These are phyloP conservation scores for Penicillium bialowiezense DNA, from an alignment of 495 filamentous ascomycete species.

Conservation along the genomic window DNA sequence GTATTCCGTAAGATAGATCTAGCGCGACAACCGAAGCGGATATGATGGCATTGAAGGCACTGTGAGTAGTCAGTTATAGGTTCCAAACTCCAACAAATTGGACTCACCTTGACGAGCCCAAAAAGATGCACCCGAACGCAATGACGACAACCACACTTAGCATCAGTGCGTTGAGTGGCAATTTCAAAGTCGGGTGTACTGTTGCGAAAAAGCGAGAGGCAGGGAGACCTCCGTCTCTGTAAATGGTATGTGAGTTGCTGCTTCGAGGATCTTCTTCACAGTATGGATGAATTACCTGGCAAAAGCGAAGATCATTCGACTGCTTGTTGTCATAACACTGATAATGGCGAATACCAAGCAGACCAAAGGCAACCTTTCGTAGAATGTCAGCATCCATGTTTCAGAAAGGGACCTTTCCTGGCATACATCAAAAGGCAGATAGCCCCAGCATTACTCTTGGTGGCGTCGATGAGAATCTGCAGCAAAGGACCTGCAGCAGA, in stretches of 20 bases:
- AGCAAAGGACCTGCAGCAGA: constrained; percentile 61
- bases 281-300: constrained; percentile 32
- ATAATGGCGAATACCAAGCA: constrained; percentile 68
- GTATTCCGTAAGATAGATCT: constrained; percentile 68
- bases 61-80: constrained; percentile 10
- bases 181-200: constrained; percentile 57
- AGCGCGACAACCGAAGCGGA: constrained; percentile 68
- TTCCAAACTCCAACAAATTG: too few relatives aligned
- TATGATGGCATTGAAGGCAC: constrained; percentile 60
- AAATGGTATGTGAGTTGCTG: not conserved
- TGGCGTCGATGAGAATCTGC: constrained; percentile 67
- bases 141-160: constrained; percentile 61
- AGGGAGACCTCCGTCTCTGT: constrained; percentile 65
- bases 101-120: constrained; percentile 58
- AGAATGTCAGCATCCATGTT: not conserved
- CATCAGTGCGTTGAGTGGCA: constrained; percentile 65
- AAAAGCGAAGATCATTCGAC: constrained; percentile 73
- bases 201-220: constrained; percentile 58
- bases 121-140: constrained; percentile 66
- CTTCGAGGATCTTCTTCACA: not conserved
- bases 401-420: not conserved
- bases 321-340: constrained; percentile 69
- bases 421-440: constrained; percentile 63
- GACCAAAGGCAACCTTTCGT: constrained; percentile 54
- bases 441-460: constrained; percentile 56